Conservation (phyloP, 495 filamentous ascomycete genomes). For the Daldinia grandis region DNA sequence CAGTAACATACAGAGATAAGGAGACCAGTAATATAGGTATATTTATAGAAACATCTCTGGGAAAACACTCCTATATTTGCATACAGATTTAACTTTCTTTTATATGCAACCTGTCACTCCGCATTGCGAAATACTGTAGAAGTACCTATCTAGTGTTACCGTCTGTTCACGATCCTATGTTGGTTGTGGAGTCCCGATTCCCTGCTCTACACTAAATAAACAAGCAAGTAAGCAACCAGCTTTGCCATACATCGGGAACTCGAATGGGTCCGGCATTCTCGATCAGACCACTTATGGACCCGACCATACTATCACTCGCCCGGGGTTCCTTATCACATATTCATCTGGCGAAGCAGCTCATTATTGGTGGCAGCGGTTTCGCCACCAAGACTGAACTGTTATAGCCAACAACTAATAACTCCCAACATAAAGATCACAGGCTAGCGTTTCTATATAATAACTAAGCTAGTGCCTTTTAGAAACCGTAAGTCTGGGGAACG, state of each 20-base stretch:
- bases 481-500: too few species aligned
- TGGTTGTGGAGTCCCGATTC: background rate
- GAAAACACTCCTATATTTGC: background rate
- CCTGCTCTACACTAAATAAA: constrained; percentile 1
- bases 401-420: too few species aligned
- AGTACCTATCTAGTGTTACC: too few species aligned
- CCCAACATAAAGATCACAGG: too few species aligned
- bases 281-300: background rate
- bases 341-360: background rate
- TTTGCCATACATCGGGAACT: background rate
- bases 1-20: background rate
- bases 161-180: background rate
- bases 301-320: background rate
- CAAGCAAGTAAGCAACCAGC: constrained; percentile 1
- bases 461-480: too few species aligned
- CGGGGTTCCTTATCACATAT: background rate
- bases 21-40: background rate
- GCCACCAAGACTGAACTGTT: too few species aligned
- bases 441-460: too few species aligned
- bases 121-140: too few species aligned
- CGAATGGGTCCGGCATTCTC: background rate
- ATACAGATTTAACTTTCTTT: background rate
- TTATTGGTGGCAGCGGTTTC: background rate
- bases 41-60: background rate
- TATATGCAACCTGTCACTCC: background rate